Base-by-base conservation (phyloP, 768 basidiomycete genomes). In the Boletus sp. region DNA sequence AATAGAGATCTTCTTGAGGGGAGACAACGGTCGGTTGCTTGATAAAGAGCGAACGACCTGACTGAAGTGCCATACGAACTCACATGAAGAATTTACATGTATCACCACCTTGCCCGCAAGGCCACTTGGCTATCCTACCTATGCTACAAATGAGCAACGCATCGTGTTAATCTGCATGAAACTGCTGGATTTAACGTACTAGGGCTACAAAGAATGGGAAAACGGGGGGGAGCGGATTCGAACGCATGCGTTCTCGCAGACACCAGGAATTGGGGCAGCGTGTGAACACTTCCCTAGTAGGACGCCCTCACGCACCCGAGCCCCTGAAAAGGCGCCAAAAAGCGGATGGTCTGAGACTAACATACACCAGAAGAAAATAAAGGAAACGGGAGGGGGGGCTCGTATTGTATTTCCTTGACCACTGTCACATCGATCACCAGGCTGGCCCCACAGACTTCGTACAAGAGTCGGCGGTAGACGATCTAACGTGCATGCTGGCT, bases 371-470 rank as follows among this genome's bases (percentile, higher is more conserved):
- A 35, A 32, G 33, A 43, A 17, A 23, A 29, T 2, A 37, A 29
- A 40, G 13, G 15, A 11, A 19, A 38, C 3, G 15, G 25, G 3
- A 2, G 5, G 29, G 14, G 4, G 32, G 13, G 21, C 29, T 47
- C 40, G 42, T 39, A 47, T 21, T 7, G 15, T 30, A 70, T 73
- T 54, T 79, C 79, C 50, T 72, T 74, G 29, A 77, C 72, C 38
- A 77, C 72, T 1, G 76, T 74, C 76, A 79, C 76, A 59, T 73
- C 73, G 39, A 81, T 70, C 50, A 70, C 65, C n/a, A n/a, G n/a
- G n/a, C n/a, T n/a, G n/a, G n/a, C 14, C 21, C 15, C 9, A 5
- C 19, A 21, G 17, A 14, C 8, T n/a, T 44, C n/a, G 13, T 25
- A 33, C 23, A 48, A 37, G 43, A 2, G 9, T 47, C 51, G 1